Evolutionary conservation across 768 basidiomycete species (phyloP), one percentile per base, ranked within the genome.

Genomic region (Sporobolomyces pararoseus): DNA sequence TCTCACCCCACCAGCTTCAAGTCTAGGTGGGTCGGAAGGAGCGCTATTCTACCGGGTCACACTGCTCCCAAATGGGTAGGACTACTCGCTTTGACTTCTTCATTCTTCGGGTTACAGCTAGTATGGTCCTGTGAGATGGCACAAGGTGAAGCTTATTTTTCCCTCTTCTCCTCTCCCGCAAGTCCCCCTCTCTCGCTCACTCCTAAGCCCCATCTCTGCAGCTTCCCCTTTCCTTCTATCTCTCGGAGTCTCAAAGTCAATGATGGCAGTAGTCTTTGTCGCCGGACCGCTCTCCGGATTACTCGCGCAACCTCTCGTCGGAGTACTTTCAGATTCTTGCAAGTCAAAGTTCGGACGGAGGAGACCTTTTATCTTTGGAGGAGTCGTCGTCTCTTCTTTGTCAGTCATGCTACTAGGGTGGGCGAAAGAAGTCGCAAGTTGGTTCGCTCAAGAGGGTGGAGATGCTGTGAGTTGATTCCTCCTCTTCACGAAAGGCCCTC

Each of bases 61-160:
- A 68, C 72, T 9, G 89, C 90, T 0, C 90, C 91, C 1, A 72
- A 76, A 69, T 90, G 87, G 86, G 77, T 84, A 0, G 86, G 84
- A 54, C 79, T 89, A 32, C 88, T 89, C 1, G 82, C 84, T 4
- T 79, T 95, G 46, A 94, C 91, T 0, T 76, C 92, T 10, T 89
- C 90, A 0, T 80, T 94, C 60, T 79, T 91, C 4, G 93, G 93
- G 9, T 86, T 94, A 0, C 89, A 91, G 78, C 86, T 91, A 69
- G 85, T 95, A 54, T 96, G 94, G 94, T 89, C 88, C 2, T 88
- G 95, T 17, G 93, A 96, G 77, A 93, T 96, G 90, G 88, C 90
- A 0, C 93, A 95, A 71, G 91, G 89, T 80, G 63, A 42, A 75
- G 46, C 10, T 1, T 14, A 58, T 25, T 4, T 47, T 31, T 16